These are phyloP conservation scores for Naganishia randhawae DNA, from an alignment of 768 basidiomycete genomes.

Conservation along the genomic window DNA sequence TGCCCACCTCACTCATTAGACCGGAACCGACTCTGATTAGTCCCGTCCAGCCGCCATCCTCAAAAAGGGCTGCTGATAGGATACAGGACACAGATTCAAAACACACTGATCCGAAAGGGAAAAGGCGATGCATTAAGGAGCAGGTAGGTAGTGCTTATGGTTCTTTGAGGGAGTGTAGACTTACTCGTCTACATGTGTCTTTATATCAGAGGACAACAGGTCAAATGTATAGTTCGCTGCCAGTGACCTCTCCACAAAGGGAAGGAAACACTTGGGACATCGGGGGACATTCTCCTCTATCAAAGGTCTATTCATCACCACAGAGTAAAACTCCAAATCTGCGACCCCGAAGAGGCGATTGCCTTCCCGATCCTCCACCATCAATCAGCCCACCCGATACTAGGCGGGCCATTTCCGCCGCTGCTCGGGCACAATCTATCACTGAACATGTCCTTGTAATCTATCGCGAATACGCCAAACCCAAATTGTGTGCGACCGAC, in stretches of 20 bases:
- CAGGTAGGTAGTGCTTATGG: background rate
- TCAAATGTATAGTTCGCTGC: background rate
- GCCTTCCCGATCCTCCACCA: background rate
- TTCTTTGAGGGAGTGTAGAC: too few species aligned
- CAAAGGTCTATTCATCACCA: background rate
- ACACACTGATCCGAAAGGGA: background rate
- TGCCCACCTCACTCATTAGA: background rate
- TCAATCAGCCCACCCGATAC: background rate
- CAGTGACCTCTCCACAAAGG: background rate
- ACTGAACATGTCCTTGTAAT: slow-evolving; percentile 5
- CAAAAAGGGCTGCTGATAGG: background rate
- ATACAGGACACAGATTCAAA: background rate
- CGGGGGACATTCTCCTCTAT: background rate
- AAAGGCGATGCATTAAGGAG: background rate
- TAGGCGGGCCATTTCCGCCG: slow-evolving; percentile 9
- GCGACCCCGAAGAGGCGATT: background rate
- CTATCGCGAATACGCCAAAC: slow-evolving; percentile 13
- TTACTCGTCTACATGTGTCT: too few species aligned
- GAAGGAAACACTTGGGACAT: background rate
- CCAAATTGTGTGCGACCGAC: background rate
- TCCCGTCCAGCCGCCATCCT: background rate
- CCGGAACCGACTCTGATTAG: background rate
- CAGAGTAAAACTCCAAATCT: background rate
- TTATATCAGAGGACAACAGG: too few species aligned
- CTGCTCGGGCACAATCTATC: slow-evolving; percentile 13